A percentile compares a stretch with the other conserved stretches of the same genome.
Evolutionary conservation across 208 protist genomes (phyloP).

Genomic region (Crithidia thermophila): DNA sequence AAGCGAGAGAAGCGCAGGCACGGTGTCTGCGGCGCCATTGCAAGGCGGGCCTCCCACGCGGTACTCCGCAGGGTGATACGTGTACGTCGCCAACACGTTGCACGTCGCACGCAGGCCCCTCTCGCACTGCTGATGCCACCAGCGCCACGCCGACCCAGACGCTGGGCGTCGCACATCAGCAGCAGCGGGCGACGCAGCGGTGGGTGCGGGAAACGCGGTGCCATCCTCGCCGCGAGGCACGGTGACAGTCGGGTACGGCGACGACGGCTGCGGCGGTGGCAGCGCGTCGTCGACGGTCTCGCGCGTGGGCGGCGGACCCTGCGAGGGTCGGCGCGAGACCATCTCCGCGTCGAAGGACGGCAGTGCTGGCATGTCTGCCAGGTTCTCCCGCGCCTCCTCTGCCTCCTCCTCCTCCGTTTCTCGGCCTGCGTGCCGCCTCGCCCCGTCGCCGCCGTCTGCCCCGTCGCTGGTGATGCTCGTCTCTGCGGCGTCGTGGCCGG

Average conservation of each 20-base stretch:
- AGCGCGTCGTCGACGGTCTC: neutral
- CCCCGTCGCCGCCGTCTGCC: neutral
- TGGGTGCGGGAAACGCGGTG: neutral
- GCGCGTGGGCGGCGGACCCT: neutral
- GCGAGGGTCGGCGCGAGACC: neutral
- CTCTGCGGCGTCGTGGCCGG: conserved; percentile 13
- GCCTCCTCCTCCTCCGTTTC: neutral
- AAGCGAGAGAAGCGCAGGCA: conserved; percentile 14
- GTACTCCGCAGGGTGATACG: conserved; percentile 43
- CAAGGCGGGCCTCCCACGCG: no score
- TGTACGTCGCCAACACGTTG: conserved; percentile 43
- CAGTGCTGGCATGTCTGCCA: neutral
- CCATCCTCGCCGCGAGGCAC: neutral
- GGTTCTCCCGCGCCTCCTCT: neutral
- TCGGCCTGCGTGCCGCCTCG: neutral
- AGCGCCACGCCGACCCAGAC: neutral
- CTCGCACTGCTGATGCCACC: conserved; percentile 17
- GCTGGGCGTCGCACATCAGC: no score
- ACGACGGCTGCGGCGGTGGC: neutral
- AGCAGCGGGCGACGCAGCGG: neutral
- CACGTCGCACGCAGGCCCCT: conserved; percentile 9
- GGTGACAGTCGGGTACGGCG: neutral
- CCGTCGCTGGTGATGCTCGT: neutral
- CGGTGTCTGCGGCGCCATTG: neutral
- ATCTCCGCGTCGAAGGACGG: neutral